These are phyloP conservation scores for Passiflora organensis DNA, from an alignment of 345 rosid species.

Conservation along the genomic window DNA sequence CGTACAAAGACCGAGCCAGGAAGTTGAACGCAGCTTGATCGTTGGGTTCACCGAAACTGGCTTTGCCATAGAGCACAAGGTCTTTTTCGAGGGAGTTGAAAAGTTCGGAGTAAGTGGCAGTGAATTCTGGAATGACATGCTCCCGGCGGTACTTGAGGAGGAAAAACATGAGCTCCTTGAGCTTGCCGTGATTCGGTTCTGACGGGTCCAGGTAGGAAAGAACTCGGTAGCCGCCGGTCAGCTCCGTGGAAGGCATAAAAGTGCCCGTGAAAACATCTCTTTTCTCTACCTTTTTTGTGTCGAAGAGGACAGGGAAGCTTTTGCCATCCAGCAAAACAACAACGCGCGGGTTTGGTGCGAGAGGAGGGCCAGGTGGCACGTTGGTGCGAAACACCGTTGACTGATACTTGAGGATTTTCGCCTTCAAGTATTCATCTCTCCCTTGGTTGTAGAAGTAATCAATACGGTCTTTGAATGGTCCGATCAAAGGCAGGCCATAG, in stretches of 20 bases:
- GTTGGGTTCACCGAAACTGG: conserved; percentile 33
- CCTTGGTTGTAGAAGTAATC: conserved; percentile 77
- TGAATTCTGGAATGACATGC: conserved; percentile 71
- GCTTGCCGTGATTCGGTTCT: conserved; percentile 66
- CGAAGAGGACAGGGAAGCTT: conserved; percentile 85
- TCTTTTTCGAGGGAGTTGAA: conserved; percentile 56
- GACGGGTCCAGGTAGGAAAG: conserved; percentile 84
- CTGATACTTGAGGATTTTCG: conserved; percentile 47
- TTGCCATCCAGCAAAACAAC: conserved; percentile 79
- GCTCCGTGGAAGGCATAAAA: conserved; percentile 72
- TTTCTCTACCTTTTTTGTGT: conserved; percentile 73
- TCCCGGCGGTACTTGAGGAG: conserved; percentile 53
- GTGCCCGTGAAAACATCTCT: conserved; percentile 82
- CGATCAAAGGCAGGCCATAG: conserved; percentile 64
- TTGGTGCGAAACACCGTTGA: conserved; percentile 72
- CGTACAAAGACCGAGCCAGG: conserved; percentile 49
- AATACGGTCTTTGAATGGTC: conserved; percentile 70
- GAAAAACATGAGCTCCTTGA: conserved; percentile 60
- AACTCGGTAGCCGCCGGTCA: conserved; percentile 81
- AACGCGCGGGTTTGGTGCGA: conserved; percentile 56
- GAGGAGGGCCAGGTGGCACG: conserved; percentile 82
- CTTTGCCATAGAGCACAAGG: conserved; percentile 54
- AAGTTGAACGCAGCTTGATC: conserved; percentile 74
- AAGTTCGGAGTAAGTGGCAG: conserved; percentile 36
- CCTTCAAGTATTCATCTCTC: conserved; percentile 64